Evolutionary conservation across 352 stramenopile species (phyloP), one percentile per base, ranked within the genome.

Genomic region (Globisporangium camurandrum): DNA sequence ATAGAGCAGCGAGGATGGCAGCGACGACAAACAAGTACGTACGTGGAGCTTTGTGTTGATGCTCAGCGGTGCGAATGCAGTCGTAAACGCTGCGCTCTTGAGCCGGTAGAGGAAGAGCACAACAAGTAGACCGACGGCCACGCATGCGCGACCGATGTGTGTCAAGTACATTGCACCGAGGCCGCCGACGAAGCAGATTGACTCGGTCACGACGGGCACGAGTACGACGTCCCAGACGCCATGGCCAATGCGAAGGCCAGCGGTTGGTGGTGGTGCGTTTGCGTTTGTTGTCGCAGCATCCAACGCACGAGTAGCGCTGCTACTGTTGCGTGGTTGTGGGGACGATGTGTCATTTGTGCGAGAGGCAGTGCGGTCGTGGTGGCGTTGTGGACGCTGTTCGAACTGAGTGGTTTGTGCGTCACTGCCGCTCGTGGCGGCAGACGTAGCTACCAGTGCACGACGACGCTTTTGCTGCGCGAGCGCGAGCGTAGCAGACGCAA

Each of bases 401-500:
- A 16, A n/a, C 10, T 23, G 40, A 20, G 3, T 10, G 7, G 8
- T 2, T 3, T 4, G 10, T 30, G 20, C 39, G 22, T 44, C 19
- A 4, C n/a, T n/a, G n/a, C n/a, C n/a, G n/a, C n/a, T n/a, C n/a
- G n/a, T n/a, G n/a, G n/a, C n/a, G n/a, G 8, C 8, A 1, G 39
- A 11, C n/a, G 43, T 27, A n/a, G 49, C 42, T 22, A 56, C 40
- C 33, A 57, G 19, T 20, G 49, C 40, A n/a, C 49, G 49, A 20
- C 49, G 59, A 16, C 59, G 54, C 16, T 58, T 61, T 46, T 57
- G 54, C 23, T 59, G 41, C 40, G 50, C 48, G 36, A 69, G 56
- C 46, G 69, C 62, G 17, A 71, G n/a, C 11, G 57, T 62, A 41
- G 69, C 55, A 33, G 66, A 75, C 52, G 67, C 60, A 27, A 62